Conservation (phyloP, 352 stramenopile species). For the Globisporangium viniferum region DNA sequence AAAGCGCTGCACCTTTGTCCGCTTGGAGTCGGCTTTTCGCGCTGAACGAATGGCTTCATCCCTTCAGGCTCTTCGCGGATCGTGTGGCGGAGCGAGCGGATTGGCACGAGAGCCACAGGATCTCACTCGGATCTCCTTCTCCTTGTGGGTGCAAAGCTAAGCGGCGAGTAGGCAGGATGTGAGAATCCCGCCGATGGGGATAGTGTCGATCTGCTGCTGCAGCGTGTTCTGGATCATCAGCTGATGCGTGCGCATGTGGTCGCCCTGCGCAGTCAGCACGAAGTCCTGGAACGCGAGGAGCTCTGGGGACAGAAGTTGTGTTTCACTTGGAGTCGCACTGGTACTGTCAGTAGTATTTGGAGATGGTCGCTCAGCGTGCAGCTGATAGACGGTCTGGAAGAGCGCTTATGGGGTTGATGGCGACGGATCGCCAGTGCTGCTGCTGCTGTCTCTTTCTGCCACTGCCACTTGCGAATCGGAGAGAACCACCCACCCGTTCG, state of each 20-base stretch:
- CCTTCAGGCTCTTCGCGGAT: no score
- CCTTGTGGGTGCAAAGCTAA: not conserved
- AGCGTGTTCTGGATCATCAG: not conserved
- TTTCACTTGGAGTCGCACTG: not conserved
- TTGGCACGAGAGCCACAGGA: not conserved
- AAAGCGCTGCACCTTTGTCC: no score
- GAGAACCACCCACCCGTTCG: constrained; percentile 11
- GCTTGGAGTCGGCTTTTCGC: no score
- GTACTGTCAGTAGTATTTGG: no score
- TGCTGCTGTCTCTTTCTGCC: no score
- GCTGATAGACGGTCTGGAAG: constrained; percentile 1
- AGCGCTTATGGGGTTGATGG: not conserved
- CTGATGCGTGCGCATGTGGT: not conserved
- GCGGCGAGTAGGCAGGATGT: not conserved
- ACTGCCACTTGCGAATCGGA: not conserved
- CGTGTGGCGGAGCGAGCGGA: no score
- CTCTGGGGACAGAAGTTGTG: not conserved
- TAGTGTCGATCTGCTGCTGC: not conserved
- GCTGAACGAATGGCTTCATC: no score
- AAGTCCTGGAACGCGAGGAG: not conserved
- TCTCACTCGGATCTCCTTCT: not conserved
- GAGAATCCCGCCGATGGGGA: not conserved
- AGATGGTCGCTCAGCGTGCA: not conserved
- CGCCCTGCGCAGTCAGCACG: not conserved
- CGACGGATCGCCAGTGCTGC: not conserved